Evolutionary conservation across 75 land plant genomes (phyloP).

Genomic region (Pseudotsuga menziesii): DNA sequence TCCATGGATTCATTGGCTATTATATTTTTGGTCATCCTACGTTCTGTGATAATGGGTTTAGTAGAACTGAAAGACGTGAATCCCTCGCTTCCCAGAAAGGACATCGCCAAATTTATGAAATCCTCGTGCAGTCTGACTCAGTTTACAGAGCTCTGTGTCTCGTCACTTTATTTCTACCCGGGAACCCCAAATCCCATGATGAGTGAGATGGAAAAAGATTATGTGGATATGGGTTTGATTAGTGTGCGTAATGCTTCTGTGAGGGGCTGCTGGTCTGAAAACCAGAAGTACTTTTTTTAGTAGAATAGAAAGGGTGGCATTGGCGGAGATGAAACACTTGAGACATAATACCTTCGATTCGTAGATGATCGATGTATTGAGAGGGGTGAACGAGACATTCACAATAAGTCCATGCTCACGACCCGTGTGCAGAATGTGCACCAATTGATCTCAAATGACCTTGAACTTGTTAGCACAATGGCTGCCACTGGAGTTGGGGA

Average conservation of each 20-base stretch:
- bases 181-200: slow-evolving; percentile 13
- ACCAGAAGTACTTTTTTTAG: background rate
- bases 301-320: slow-evolving; percentile 1
- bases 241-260: background rate
- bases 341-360: background rate
- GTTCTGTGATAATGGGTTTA: too few relatives aligned
- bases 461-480: slow-evolving; percentile 32
- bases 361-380: slow-evolving; percentile 37
- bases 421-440: slow-evolving; percentile 11
- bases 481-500: background rate
- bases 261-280: slow-evolving; percentile 6
- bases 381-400: slow-evolving; percentile 48
- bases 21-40: too few relatives aligned
- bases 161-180: slow-evolving; percentile 25
- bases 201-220: slow-evolving; percentile 24
- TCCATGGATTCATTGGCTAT: too few relatives aligned
- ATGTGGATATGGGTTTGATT: slow-evolving; percentile 22
- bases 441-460: slow-evolving; percentile 24
- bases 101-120: too few relatives aligned
- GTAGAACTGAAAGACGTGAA: too few relatives aligned
- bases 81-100: too few relatives aligned
- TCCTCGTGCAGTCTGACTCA: slow-evolving; percentile 21
- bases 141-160: slow-evolving; percentile 28
- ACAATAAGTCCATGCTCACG: slow-evolving; percentile 14
- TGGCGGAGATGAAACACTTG: slow-evolving; percentile 17